A percentile compares a stretch with the other conserved stretches of the same genome.
Evolutionary conservation across 2,329 filamentous ascomycete genomes (phyloP).

Genomic region (Trichophyton verrucosum): DNA sequence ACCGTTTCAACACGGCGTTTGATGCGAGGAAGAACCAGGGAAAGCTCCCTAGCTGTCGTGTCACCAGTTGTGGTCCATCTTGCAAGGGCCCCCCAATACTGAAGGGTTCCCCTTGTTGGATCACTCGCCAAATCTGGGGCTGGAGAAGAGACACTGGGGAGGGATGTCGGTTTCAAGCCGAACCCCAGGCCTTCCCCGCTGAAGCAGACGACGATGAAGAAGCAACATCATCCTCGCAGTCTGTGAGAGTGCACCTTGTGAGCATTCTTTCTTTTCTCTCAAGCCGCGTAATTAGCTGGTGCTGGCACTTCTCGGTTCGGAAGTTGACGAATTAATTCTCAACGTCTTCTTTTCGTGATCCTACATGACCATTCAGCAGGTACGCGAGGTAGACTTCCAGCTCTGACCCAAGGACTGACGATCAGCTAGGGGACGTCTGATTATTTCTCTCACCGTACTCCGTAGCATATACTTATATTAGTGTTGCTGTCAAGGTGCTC

Average conservation of each 20-base stretch:
- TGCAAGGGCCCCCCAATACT: not conserved
- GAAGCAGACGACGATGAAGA: not conserved
- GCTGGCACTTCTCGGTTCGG: not conserved
- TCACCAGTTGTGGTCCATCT: not conserved
- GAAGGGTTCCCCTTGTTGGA: not conserved
- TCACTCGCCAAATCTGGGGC: not conserved
- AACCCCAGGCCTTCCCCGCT: not conserved
- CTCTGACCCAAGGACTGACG: not conserved
- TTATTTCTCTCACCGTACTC: not conserved
- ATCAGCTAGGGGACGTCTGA: not conserved
- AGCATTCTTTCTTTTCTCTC: conserved; percentile 2
- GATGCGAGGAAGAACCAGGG: not conserved
- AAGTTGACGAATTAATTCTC: not conserved
- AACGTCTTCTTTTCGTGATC: not conserved
- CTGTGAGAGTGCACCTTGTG: not conserved
- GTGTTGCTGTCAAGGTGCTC: not conserved
- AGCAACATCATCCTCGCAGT: not conserved
- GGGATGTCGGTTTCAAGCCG: conserved; percentile 1
- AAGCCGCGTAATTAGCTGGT: not conserved
- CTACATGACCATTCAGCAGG: not conserved
- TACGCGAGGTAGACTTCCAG: not conserved
- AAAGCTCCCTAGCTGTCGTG: not conserved
- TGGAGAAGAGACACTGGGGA: not conserved
- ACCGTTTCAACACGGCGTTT: not conserved
- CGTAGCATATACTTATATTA: not conserved